Evolutionary conservation across 805 yeast genomes (phyloP), one percentile per base, ranked within the genome.

Genomic region (Dipodascus geniculatus): DNA sequence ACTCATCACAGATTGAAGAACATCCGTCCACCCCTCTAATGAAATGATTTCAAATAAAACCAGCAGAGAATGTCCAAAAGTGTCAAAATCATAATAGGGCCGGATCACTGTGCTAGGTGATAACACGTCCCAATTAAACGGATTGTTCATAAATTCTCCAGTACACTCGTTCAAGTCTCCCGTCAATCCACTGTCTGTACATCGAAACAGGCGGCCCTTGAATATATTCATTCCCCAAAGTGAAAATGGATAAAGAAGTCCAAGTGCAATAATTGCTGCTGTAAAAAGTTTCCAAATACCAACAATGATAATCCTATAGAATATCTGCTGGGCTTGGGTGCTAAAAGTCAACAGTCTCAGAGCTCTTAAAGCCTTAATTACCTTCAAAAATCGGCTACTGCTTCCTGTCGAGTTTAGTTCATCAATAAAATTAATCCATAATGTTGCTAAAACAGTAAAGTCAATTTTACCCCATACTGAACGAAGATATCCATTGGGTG

Each of bases 11-110:
- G 85, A 77, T 38, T 73, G 61, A 51, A 91, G 66, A 19, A 91
- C 72, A 65, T 91, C 97, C 0, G 78, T 80, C 98, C 99, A 91
- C 4, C 98, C 99, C 71, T 91, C 98, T 55, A 90, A 72, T 0
- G 97, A 89, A 3, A 88, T 75, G 51, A 89, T 85, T 64, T 89
- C 93, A 65, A 85, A 91, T 28, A 88, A 70, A 0, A 91, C 72
- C 9, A 82, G 72, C 38, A 91, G 71, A 0, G 97, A 75, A 16
- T 77, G 73, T 2, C 79, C 67, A 67, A 89, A 89, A 17, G 71
- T 65, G 63, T 91, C 82, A 67, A 87, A 81, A 54, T 83, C 76
- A 44, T 87, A 71, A 33, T 74, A 72, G 0, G 95, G 93, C 24
- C 81, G 74, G 0, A 69, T 60, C 56, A 84, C 84, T 0, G 76